Percentiles rank a stretch among this genome's conserved stretches.
Evolutionary conservation across 768 basidiomycete species (phyloP).

Genomic region (Suillus bovinus): DNA sequence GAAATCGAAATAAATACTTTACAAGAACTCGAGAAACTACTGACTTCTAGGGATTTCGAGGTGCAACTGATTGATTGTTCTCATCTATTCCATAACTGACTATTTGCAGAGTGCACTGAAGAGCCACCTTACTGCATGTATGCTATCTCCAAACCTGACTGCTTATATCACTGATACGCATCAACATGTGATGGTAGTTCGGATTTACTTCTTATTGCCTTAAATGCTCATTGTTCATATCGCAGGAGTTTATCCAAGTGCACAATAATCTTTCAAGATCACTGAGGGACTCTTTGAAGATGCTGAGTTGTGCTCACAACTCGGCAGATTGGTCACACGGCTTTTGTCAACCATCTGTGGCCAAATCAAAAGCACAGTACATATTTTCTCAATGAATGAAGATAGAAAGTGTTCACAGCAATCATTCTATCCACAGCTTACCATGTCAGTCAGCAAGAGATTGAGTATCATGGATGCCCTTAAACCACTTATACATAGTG

Average conservation of each 20-base stretch:
- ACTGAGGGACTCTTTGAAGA: constrained; percentile 7
- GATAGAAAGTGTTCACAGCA: too few species aligned
- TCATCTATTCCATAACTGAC: neutral
- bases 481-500: neutral
- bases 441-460: constrained; percentile 2
- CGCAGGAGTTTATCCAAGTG: constrained; percentile 8
- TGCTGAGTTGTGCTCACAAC: neutral
- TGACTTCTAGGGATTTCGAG: neutral
- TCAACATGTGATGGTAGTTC: constrained; percentile 6
- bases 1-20: neutral
- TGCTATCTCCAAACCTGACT: constrained; percentile 12
- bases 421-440: neutral
- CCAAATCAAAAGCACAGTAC: neutral
- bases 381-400: too few species aligned
- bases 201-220: neutral
- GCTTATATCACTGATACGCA: constrained; percentile 10
- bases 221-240: neutral
- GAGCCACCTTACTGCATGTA: constrained; percentile 3
- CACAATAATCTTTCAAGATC: constrained; percentile 7
- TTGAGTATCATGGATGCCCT: constrained; percentile 10
- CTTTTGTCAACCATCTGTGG: constrained; percentile 5
- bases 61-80: neutral
- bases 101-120: constrained; percentile 1
- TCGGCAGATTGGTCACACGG: constrained; percentile 4
- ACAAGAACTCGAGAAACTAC: neutral